A percentile compares a stretch with the other conserved stretches of the same genome.
Evolutionary conservation across 2,329 filamentous ascomycete genomes (phyloP).

Genomic region (Colletotrichum somersetense): DNA sequence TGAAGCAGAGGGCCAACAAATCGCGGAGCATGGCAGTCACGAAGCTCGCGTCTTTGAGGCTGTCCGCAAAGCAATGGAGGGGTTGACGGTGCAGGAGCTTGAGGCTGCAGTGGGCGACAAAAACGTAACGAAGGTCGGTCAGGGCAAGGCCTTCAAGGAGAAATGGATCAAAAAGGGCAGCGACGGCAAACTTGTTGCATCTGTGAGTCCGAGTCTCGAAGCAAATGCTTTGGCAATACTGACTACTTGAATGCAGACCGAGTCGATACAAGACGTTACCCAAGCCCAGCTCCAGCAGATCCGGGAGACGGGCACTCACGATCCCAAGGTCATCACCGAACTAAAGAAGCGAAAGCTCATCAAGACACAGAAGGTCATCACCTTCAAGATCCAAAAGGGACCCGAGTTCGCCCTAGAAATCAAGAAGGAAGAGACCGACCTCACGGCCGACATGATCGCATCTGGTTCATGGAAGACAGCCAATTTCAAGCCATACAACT

Average conservation of each 20-base stretch:
- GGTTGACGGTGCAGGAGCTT: constrained; percentile 82
- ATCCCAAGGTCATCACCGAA: constrained; percentile 82
- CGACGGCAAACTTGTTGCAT: constrained; percentile 66
- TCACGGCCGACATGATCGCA: constrained; percentile 92
- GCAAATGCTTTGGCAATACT: constrained; percentile 11
- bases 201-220: constrained; percentile 52
- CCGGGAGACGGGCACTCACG: constrained; percentile 76
- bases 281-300: constrained; percentile 81
- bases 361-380: constrained; percentile 84
- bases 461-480: constrained; percentile 93
- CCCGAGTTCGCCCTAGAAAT: constrained; percentile 90
- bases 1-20: constrained; percentile 79
- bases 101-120: constrained; percentile 79
- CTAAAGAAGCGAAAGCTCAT: constrained; percentile 94
- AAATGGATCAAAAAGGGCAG: constrained; percentile 77
- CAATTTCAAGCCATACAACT: constrained; percentile 85
- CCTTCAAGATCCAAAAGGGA: constrained; percentile 86
- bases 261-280: constrained; percentile 85
- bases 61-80: constrained; percentile 78
- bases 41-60: constrained; percentile 87
- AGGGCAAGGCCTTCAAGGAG: constrained; percentile 91
- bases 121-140: constrained; percentile 83
- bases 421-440: constrained; percentile 91
- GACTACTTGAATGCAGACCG: constrained; percentile 57
- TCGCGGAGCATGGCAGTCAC: constrained; percentile 81